Evolutionary conservation across 2,329 filamentous ascomycete genomes (phyloP), one percentile per base, ranked within the genome.

Genomic region (Stachybotrys echinatus): DNA sequence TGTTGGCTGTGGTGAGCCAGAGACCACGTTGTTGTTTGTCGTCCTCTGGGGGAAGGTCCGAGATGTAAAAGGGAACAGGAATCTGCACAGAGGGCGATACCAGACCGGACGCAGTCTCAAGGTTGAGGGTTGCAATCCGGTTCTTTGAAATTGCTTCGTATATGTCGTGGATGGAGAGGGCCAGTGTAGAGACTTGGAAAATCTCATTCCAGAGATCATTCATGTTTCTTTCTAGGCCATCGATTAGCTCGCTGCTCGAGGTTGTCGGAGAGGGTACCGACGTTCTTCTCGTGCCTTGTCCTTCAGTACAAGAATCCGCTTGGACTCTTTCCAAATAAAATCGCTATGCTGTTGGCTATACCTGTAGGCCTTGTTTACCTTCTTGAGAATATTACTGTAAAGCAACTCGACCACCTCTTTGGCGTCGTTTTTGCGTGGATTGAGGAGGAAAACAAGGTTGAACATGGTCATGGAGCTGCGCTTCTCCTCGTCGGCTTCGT

Each of bases 241-340:
- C 27, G 14, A 5, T 34, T 34, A 34, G 27, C 14, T 14, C 27
- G 14, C 14, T 3, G 10, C 27, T 3, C 27, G 17, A 4, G 21
- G 23, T 12, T 12, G 27, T 34, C 14, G 27, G 10, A 14, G 5
- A 34, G 27, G 27, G 27, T 12, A 69, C 77, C 51, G 62, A 80
- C 79, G 74, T 40, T 82, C 77, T 67, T 92, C 89, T 51, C 86
- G 83, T 2, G 85, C 89, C 61, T 89, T 89, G 55, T 95, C 87
- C 64, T 94, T 95, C 59, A 94, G 75, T 31, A 81, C 75, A 23
- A 94, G 74, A 45, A 97, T 92, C 51, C 81, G 82, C 66, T 94
- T 91, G 3, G 89, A 89, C 64, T 99, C 90, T 61, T 87, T 88
- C 84, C 89, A 94, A 5, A 99, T 88, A 65, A 96, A 97, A 58